These are phyloP conservation scores for Calcarisporium arbuscula DNA, from an alignment of 2,329 filamentous ascomycete species.

Conservation along the genomic window DNA sequence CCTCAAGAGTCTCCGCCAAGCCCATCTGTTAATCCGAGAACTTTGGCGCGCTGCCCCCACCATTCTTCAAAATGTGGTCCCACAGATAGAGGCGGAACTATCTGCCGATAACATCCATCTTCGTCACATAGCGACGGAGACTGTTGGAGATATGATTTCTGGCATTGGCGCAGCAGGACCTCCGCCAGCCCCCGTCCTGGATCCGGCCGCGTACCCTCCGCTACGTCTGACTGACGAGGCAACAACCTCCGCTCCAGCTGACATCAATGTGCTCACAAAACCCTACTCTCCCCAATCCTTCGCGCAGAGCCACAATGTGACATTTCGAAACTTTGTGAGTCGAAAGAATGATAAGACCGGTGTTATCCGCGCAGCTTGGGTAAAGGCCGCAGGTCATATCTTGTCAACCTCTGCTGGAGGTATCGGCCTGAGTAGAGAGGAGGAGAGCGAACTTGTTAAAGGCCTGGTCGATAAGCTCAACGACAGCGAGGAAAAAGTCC, in stretches of 20 bases:
- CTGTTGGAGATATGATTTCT: conserved; percentile 88
- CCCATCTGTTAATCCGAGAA: conserved; percentile 82
- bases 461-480: conserved; percentile 74
- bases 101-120: conserved; percentile 84
- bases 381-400: conserved; percentile 75
- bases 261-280: conserved; percentile 63
- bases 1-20: conserved; percentile 80
- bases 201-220: conserved; percentile 81
- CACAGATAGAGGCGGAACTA: conserved; percentile 87
- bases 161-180: conserved; percentile 89
- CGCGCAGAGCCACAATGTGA: conserved; percentile 68
- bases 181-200: conserved; percentile 63
- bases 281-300: conserved; percentile 88
- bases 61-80: conserved; percentile 87
- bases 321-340: conserved; percentile 79
- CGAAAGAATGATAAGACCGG: conserved; percentile 82
- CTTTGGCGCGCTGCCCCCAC: conserved; percentile 87
- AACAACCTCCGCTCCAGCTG: conserved; percentile 34
- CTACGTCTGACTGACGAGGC: conserved; percentile 55
- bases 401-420: conserved; percentile 86
- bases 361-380: conserved; percentile 80
- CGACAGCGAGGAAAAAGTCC: conserved; percentile 86
- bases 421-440: conserved; percentile 77
- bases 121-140: conserved; percentile 83
- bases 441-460: conserved; percentile 69